Evolutionary conservation across 768 basidiomycete species (phyloP).

Genomic region (Sporobolomyces roseus): DNA sequence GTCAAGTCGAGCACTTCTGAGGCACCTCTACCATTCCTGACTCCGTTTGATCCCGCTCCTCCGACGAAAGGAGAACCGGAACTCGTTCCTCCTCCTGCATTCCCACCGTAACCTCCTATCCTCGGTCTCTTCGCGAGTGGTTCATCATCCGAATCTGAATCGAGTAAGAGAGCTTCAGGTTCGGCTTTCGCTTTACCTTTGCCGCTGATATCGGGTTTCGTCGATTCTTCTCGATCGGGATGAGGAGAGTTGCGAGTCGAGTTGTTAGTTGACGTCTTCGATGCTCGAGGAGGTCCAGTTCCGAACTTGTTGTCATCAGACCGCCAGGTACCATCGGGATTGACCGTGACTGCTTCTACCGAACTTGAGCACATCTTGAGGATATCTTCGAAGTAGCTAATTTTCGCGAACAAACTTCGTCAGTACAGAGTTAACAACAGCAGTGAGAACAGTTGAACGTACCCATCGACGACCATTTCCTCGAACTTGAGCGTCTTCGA

Average conservation of each 20-base stretch:
- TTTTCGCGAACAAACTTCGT: neutral
- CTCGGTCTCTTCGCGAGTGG: slow-evolving; percentile 26
- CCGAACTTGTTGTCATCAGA: slow-evolving; percentile 80
- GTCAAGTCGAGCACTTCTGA: slow-evolving; percentile 78
- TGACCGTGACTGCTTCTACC: slow-evolving; percentile 88
- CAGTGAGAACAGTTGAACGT: slow-evolving; percentile 41
- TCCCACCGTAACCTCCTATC: slow-evolving; percentile 47
- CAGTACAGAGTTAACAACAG: neutral
- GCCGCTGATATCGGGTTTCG: slow-evolving; percentile 26
- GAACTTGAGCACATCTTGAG: slow-evolving; percentile 68
- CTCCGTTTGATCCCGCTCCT: slow-evolving; percentile 42
- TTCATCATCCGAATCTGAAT: slow-evolving; percentile 63
- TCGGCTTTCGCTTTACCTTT: slow-evolving; percentile 56
- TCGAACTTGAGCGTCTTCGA: slow-evolving; percentile 70
- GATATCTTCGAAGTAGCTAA: slow-evolving; percentile 82
- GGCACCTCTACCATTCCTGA: slow-evolving; percentile 7
- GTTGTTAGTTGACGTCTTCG: slow-evolving; percentile 32
- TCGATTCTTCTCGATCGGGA: slow-evolving; percentile 17
- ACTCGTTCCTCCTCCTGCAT: slow-evolving; percentile 51
- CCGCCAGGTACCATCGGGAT: slow-evolving; percentile 95
- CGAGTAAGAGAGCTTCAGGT: slow-evolving; percentile 62
- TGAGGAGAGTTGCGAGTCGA: slow-evolving; percentile 16
- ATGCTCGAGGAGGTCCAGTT: slow-evolving; percentile 21
- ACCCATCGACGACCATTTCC: slow-evolving; percentile 91
- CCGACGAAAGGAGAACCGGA: slow-evolving; percentile 46